Percentiles rank a stretch among this genome's conserved stretches.
phyloP scores from a whole-genome alignment of 495 filamentous ascomycete species.

The Penicillium lagena region DNA sequence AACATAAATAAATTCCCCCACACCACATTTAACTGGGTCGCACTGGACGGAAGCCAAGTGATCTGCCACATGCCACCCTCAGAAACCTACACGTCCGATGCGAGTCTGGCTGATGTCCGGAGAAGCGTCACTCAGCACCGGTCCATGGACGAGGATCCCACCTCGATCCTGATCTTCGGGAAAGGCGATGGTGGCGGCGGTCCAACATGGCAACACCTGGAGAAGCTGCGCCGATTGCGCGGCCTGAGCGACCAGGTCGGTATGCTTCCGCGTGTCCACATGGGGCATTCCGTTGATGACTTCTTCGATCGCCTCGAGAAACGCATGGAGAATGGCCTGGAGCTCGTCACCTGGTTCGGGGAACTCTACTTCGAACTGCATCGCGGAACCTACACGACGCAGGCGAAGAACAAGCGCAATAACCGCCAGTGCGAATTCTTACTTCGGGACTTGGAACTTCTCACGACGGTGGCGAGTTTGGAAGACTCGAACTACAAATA shows the following conservation, averaged over 20 bases:
- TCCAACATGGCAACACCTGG: conserved; percentile 86
- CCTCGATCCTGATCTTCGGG: conserved; percentile 85
- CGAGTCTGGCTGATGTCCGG: conserved; percentile 94
- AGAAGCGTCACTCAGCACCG: conserved; percentile 90
- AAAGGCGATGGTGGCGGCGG: conserved; percentile 96
- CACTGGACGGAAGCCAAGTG: conserved; percentile 90
- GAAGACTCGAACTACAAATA: conserved; percentile 66
- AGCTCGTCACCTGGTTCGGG: conserved; percentile 95
- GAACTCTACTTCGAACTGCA: conserved; percentile 98
- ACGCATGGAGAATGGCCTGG: conserved; percentile 58
- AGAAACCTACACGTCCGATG: conserved; percentile 91
- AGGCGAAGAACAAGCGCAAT: conserved; percentile 93
- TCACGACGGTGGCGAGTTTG: conserved; percentile 79
- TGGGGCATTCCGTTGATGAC: conserved; percentile 92
- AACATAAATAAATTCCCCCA: conserved; percentile 99
- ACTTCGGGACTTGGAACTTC: conserved; percentile 80
- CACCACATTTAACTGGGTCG: conserved; percentile 97
- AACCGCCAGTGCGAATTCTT: conserved; percentile 81
- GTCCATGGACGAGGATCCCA: conserved; percentile 83
- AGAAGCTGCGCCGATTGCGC: conserved; percentile 89
- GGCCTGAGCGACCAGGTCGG: conserved; percentile 87
- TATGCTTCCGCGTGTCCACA: conserved; percentile 74
- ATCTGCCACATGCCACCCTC: conserved; percentile 96
- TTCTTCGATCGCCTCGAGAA: conserved; percentile 84
- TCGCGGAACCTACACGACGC: conserved; percentile 92